Conservation (phyloP, 352 stramenopile genomes). For the Phytophthora podocarpi region DNA sequence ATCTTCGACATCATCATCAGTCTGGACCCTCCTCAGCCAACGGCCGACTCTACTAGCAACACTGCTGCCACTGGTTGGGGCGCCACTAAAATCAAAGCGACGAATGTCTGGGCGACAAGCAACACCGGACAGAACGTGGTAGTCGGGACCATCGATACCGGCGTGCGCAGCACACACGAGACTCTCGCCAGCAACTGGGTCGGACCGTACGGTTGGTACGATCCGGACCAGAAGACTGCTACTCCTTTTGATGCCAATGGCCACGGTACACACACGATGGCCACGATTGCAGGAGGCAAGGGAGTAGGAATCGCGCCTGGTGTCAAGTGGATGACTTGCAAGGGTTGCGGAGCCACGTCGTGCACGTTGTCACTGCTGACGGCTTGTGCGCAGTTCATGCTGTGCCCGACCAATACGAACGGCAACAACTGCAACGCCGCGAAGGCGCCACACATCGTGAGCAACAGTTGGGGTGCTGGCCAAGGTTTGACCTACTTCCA, state of each 20-base stretch:
- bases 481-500: slow-evolving; percentile 45
- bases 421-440: slow-evolving; percentile 52
- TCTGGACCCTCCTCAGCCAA: slow-evolving; percentile 14
- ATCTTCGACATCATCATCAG: slow-evolving; percentile 30
- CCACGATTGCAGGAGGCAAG: slow-evolving; percentile 42
- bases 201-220: slow-evolving; percentile 49
- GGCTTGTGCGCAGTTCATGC: slow-evolving; percentile 55
- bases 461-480: slow-evolving; percentile 56
- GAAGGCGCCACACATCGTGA: slow-evolving; percentile 58
- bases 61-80: slow-evolving; percentile 39
- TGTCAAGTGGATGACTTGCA: slow-evolving; percentile 58
- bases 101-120: slow-evolving; percentile 37
- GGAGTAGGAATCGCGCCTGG: slow-evolving; percentile 54
- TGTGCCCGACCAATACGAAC: slow-evolving; percentile 61
- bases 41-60: slow-evolving; percentile 24
- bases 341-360: slow-evolving; percentile 35
- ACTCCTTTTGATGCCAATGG: slow-evolving; percentile 47
- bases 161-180: slow-evolving; percentile 43
- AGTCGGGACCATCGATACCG: slow-evolving; percentile 49
- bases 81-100: slow-evolving; percentile 38
- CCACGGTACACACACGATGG: slow-evolving; percentile 62
- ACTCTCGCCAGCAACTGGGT: slow-evolving; percentile 38
- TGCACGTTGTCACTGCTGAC: slow-evolving; percentile 39
- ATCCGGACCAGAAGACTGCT: slow-evolving; percentile 32
- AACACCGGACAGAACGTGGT: slow-evolving; percentile 40